These are phyloP conservation scores for barley (Hordeum vulgare) DNA, from an alignment of 176 grass and related monocot genomes.

Conservation along the genomic window DNA sequence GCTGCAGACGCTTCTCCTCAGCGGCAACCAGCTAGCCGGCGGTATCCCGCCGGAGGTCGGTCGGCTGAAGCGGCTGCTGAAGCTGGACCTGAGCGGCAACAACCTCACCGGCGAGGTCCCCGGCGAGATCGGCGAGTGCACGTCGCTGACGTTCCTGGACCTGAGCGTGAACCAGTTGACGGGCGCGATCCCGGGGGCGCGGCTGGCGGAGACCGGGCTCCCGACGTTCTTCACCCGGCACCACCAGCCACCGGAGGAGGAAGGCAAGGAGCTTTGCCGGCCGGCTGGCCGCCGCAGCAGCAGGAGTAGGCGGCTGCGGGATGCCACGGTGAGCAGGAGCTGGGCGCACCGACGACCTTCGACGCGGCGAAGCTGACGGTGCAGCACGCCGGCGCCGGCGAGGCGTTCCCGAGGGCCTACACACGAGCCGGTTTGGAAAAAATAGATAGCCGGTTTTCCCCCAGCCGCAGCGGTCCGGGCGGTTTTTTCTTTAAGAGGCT, in stretches of 20 bases:
- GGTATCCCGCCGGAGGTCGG: constrained; percentile 49
- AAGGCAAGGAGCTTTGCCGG: neutral
- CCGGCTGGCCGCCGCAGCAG: neutral
- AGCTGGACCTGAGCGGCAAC: constrained; percentile 79
- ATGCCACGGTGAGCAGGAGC: neutral
- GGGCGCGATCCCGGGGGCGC: constrained; percentile 33
- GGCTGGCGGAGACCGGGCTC: constrained; percentile 25
- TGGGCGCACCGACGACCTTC: constrained; percentile 75
- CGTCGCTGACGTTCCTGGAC: constrained; percentile 67
- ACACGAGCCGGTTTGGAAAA: too few species aligned
- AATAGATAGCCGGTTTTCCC: too few species aligned
- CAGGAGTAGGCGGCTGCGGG: neutral
- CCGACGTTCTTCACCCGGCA: constrained; percentile 5
- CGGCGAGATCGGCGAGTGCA: constrained; percentile 45
- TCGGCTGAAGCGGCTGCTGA: constrained; percentile 40
- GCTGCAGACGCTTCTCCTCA: constrained; percentile 59
- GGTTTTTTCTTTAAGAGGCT: too few species aligned
- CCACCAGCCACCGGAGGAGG: neutral
- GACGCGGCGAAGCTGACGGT: constrained; percentile 86
- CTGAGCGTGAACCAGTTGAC: constrained; percentile 57
- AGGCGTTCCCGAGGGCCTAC: constrained; percentile 66
- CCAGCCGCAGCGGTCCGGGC: too few species aligned
- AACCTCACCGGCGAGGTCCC: constrained; percentile 50
- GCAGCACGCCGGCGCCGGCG: constrained; percentile 38
- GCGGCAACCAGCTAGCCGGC: constrained; percentile 41